These are phyloP conservation scores for Lentinus tigrinus DNA, from an alignment of 768 basidiomycete species.

Conservation along the genomic window DNA sequence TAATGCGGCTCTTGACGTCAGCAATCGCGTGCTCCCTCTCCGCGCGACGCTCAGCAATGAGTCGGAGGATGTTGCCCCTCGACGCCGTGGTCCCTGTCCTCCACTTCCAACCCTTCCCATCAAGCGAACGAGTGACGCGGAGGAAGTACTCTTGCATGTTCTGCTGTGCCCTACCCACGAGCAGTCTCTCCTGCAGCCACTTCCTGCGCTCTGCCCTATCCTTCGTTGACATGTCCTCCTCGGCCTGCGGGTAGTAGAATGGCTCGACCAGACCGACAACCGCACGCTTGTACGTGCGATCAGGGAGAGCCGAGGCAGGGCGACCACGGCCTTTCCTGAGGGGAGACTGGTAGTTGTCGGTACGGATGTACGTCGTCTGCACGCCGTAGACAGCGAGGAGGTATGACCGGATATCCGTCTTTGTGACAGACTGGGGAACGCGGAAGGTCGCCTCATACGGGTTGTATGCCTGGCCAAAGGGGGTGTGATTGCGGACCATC, in stretches of 20 bases:
- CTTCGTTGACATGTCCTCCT: slow-evolving; percentile 72
- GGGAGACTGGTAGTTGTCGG: slow-evolving; percentile 82
- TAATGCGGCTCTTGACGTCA: slow-evolving; percentile 34
- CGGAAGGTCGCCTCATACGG: slow-evolving; percentile 95
- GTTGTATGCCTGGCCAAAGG: slow-evolving; percentile 78
- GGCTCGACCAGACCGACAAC: slow-evolving; percentile 90
- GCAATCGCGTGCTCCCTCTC: slow-evolving; percentile 41
- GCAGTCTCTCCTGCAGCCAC: slow-evolving; percentile 63
- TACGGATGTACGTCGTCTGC: slow-evolving; percentile 89
- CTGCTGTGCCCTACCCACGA: slow-evolving; percentile 6
- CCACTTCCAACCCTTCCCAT: slow-evolving; percentile 35
- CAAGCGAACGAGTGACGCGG: slow-evolving; percentile 17
- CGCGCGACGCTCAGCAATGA: slow-evolving; percentile 46
- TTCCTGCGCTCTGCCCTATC: slow-evolving; percentile 55
- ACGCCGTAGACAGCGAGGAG: slow-evolving; percentile 85
- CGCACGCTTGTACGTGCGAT: slow-evolving; percentile 81
- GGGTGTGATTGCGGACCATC: slow-evolving; percentile 82
- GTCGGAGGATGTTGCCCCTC: slow-evolving; percentile 49
- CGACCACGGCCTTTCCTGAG: slow-evolving; percentile 30
- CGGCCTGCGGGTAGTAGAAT: slow-evolving; percentile 85
- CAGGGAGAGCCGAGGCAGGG: slow-evolving; percentile 17
- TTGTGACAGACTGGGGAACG: slow-evolving; percentile 84
- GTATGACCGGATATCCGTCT: slow-evolving; percentile 88
- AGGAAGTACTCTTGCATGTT: slow-evolving; percentile 32
- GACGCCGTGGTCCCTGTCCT: slow-evolving; percentile 36